Evolutionary conservation across 2,329 filamentous ascomycete genomes (phyloP), one percentile per base, ranked within the genome.

Genomic region (Penicillium sp.): DNA sequence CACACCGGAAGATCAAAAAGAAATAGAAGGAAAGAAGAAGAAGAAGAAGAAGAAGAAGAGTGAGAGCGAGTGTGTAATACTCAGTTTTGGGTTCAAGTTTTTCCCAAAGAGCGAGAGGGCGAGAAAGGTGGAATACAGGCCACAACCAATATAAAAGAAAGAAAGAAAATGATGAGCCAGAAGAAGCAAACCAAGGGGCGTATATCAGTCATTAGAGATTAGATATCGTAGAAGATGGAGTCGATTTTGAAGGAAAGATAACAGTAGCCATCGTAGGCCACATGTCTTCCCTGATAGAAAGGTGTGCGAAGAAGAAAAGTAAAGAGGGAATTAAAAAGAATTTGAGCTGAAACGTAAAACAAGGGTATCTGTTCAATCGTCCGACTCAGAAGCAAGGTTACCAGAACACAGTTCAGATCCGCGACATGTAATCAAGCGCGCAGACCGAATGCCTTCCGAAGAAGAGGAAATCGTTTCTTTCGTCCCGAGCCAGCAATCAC

Each of bases 361-460:
- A 43, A n/a, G 10, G 43, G 17, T 25, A 19, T 25, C 17, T 12
- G 41, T 31, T 21, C 38, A 42, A 44, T n/a, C 36, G 52, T 49
- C n/a, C n/a, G 29, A 33, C 15, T 36, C 31, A 47, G 36, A 21
- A 39, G 10, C 39, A 33, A 45, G 9, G 17, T 39, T 17, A 21
- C 27, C 49, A 31, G 6, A 25, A 19, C 12, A 19, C 17, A 36
- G 6, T 23, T 41, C 27, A 38, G 45, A n/a, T 29, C 19, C 2
- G 29, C 36, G n/a, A 35, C n/a, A 43, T 5, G 41, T 8, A 23
- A 49, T 66, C 49, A 65, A 43, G 38, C 39, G 49, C 71, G 70
- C 59, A 79, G 65, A 23, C 77, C 75, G 60, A 80, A 77, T 21
- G 77, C 78, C 58, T 76, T 78, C 43, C 77, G 73, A 52, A 80